Evolutionary conservation across 164 flowering plant species (phyloP).

Genomic region (Berberis vulgaris): DNA sequence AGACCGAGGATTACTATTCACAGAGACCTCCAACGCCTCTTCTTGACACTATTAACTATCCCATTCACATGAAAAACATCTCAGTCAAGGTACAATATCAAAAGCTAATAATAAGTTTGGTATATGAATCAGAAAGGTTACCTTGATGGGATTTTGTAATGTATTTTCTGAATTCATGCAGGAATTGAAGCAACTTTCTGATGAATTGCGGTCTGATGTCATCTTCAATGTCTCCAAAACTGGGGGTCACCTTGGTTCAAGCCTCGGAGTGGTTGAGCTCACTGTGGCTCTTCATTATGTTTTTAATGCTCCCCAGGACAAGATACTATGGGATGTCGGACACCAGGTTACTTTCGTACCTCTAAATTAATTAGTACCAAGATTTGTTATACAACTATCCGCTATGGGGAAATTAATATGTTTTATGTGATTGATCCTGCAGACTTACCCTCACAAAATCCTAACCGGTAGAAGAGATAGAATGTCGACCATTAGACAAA

Average conservation of each 20-base stretch:
- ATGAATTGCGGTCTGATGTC: slow-evolving; percentile 82
- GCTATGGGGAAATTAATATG: no score
- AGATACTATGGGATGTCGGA: slow-evolving; percentile 91
- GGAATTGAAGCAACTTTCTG: slow-evolving; percentile 90
- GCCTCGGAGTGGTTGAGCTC: slow-evolving; percentile 94
- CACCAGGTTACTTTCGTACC: slow-evolving; percentile 62
- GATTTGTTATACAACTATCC: no score
- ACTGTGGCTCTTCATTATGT: slow-evolving; percentile 97
- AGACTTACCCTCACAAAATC: slow-evolving; percentile 94
- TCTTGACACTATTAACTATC: slow-evolving; percentile 89
- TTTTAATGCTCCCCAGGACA: slow-evolving; percentile 79
- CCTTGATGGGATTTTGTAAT: neutral
- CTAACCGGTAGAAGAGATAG: slow-evolving; percentile 83
- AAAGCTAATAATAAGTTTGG: neutral
- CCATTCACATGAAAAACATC: slow-evolving; percentile 96
- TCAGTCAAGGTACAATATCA: slow-evolving; percentile 49
- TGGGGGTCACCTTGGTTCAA: slow-evolving; percentile 95
- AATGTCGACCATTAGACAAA: slow-evolving; percentile 83
- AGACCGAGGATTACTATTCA: slow-evolving; percentile 67
- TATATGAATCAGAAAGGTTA: neutral
- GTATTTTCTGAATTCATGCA: slow-evolving; percentile 17
- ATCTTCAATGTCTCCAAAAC: slow-evolving; percentile 86
- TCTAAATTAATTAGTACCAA: neutral
- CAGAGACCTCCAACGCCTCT: slow-evolving; percentile 91
- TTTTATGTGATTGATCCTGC: slow-evolving; percentile 9